Conservation (phyloP, 768 basidiomycete species). For the Crassisporium funariophilum region DNA sequence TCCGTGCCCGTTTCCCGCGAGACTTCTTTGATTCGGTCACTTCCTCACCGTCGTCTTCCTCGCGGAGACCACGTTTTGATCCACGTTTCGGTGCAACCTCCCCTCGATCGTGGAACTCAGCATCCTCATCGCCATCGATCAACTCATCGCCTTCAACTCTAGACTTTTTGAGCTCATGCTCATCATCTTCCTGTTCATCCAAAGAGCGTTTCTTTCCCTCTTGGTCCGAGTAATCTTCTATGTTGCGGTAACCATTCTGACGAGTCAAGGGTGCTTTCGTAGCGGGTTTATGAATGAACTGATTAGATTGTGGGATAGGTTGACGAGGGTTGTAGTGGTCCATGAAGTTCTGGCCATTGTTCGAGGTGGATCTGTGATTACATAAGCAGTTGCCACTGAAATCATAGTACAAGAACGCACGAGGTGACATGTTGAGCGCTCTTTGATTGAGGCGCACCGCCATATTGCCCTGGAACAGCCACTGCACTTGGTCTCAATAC, state of each 20-base stretch:
- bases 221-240: constrained; percentile 15
- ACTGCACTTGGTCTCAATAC: too few species aligned
- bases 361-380: constrained; percentile 9
- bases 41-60: constrained; percentile 47
- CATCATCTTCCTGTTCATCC: constrained; percentile 45
- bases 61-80: constrained; percentile 49
- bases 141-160: constrained; percentile 52
- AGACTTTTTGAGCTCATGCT: constrained; percentile 51
- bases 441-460: constrained; percentile 6
- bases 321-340: neutral
- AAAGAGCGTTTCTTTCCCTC: constrained; percentile 42
- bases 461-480: too few species aligned
- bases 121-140: constrained; percentile 51
- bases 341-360: constrained; percentile 4
- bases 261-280: constrained; percentile 13
- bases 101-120: constrained; percentile 34
- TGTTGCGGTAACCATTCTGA: constrained; percentile 13
- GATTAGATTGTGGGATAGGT: neutral
- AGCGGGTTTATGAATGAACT: constrained; percentile 3
- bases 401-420: constrained; percentile 3
- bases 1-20: constrained; percentile 58
- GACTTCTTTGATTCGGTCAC: constrained; percentile 33
- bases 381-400: constrained; percentile 11
- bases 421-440: constrained; percentile 1
- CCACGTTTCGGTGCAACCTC: constrained; percentile 38